phyloP scores from a whole-genome alignment of 345 rosid genomes.

The Corymbia maculata region DNA sequence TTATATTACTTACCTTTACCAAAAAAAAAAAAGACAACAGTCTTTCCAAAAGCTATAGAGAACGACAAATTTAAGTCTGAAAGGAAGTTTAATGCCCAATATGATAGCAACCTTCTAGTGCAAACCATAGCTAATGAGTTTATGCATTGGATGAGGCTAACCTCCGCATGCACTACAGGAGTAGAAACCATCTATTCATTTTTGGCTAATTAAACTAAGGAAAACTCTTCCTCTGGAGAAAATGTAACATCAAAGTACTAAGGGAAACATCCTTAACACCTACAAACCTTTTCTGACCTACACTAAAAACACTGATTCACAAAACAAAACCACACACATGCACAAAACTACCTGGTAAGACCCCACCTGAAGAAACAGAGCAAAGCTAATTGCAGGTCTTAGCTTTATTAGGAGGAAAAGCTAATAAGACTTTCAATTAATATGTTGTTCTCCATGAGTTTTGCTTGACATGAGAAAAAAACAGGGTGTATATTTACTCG shows the following conservation, averaged over 20 bases:
- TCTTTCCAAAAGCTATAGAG: neutral
- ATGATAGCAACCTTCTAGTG: neutral
- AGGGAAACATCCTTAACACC: no score
- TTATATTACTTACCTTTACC: no score
- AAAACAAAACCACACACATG: no score
- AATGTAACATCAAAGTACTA: neutral
- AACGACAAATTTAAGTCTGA: neutral
- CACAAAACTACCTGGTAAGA: no score
- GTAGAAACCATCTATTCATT: neutral
- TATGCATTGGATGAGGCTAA: neutral
- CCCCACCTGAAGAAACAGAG: neutral
- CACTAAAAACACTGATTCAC: no score
- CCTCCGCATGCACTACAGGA: neutral
- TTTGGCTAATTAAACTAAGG: neutral
- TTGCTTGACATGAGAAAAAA: neutral
- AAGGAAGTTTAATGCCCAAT: neutral
- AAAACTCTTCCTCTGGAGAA: neutral
- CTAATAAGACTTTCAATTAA: neutral
- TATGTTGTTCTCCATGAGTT: neutral
- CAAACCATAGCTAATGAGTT: neutral
- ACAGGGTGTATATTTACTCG: neutral
- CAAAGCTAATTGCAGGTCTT: neutral
- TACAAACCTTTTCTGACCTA: no score
- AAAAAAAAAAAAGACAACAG: no score
- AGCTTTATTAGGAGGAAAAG: neutral